Conservation (phyloP, 352 stramenopile species). For the Hyaloperonospora brassicae region DNA sequence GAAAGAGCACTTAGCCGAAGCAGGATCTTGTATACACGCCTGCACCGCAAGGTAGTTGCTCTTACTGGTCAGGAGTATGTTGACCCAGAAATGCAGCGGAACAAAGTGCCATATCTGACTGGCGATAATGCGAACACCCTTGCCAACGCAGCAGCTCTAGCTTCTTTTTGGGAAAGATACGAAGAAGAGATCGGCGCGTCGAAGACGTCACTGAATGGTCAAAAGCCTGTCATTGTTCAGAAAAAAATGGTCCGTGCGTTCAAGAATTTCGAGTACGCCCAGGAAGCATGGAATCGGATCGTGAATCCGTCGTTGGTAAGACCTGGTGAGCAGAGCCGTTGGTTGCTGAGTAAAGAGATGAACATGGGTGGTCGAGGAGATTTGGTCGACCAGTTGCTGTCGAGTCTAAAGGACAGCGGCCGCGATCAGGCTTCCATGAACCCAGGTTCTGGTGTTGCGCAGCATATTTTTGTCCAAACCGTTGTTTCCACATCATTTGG, state of each 20-base stretch:
- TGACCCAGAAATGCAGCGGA: slow-evolving; percentile 51
- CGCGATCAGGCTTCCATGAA: slow-evolving; percentile 19
- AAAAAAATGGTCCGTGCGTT: slow-evolving; percentile 85
- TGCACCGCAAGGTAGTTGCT: slow-evolving; percentile 51
- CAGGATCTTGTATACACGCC: slow-evolving; percentile 57
- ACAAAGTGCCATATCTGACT: slow-evolving; percentile 53
- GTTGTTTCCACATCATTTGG: slow-evolving; percentile 76
- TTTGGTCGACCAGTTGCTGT: slow-evolving; percentile 71
- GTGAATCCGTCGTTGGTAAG: slow-evolving; percentile 71
- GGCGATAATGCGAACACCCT: slow-evolving; percentile 32
- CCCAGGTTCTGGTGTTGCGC: slow-evolving; percentile 11
- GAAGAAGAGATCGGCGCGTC: slow-evolving; percentile 57
- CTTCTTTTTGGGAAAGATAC: slow-evolving; percentile 67
- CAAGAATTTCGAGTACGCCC: slow-evolving; percentile 81
- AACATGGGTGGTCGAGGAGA: slow-evolving; percentile 62
- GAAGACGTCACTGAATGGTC: slow-evolving; percentile 48
- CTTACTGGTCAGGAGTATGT: slow-evolving; percentile 78
- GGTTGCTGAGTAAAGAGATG: slow-evolving; percentile 78
- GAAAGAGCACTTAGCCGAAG: slow-evolving; percentile 56
- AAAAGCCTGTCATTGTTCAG: slow-evolving; percentile 50
- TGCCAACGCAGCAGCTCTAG: slow-evolving; percentile 49
- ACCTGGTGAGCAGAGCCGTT: slow-evolving; percentile 53
- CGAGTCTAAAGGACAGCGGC: slow-evolving; percentile 47
- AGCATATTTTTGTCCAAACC: slow-evolving; percentile 72
- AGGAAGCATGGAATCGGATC: slow-evolving; percentile 77